Evolutionary conservation across 495 filamentous ascomycete genomes (phyloP), one percentile per base, ranked within the genome.

Genomic region (Niebla homalea): DNA sequence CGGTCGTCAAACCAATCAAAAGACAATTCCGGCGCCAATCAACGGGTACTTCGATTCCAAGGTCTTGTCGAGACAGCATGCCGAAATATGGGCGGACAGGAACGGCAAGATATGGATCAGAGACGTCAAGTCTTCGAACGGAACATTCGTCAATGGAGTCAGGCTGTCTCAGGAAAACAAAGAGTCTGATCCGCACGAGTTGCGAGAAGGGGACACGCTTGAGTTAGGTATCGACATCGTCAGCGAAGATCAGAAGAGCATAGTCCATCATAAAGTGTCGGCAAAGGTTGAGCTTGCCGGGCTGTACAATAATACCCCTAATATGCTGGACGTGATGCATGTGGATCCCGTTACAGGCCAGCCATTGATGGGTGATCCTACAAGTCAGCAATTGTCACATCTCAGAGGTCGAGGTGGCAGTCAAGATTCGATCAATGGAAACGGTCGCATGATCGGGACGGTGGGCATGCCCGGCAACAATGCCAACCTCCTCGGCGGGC

Each of bases 31-130:
- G 0, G 92, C 88, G 0, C 77, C 85, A 2, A 64, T 78, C 46
- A 98, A 98, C 66, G 92, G 92, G 12, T 98, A 83, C 61, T 98
- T 98, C 60, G 92, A 98, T 64, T 95, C 89, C 16, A 98, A 98
- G 61, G 92, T 98, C 35, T 76, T 98, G 14, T 96, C 90, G 32
- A 74, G 92, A 51, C 89, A 95, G 64, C 92, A 98, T 67, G 92
- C 92, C 15, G 92, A 98, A 55, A 79, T 97, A 16, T 98, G 87
- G 87, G 90, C 90, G 20, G 89, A 96, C 46, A 75, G 80, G 49
- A 75, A 74, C 54, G 90, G 92, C 14, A 94, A 92, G 60, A 80
- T 98, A 47, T 97, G 81, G 80, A 97, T 98, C 57, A 80, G 88
- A 32, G 92, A 98, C 67, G 84, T 98, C 55, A 97, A 95, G 64